phyloP scores from a whole-genome alignment of 345 rosid species.

The Viola odorata region DNA sequence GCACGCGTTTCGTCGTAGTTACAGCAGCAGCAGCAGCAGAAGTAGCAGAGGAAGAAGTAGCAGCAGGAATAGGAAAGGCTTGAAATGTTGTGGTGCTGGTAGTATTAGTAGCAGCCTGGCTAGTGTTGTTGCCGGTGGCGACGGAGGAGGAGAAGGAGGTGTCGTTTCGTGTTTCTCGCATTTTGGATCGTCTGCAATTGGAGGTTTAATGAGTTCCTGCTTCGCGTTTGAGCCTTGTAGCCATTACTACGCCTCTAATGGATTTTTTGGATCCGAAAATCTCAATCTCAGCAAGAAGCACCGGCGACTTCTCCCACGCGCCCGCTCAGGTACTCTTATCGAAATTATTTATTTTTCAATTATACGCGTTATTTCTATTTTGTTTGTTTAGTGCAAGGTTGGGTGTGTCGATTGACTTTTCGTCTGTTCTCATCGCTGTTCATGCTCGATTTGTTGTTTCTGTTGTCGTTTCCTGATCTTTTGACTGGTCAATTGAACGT shows the following conservation, averaged over 20 bases:
- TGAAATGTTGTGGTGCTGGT: no score
- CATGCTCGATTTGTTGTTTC: constrained; percentile 6
- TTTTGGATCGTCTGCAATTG: constrained; percentile 41
- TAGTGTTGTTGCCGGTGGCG: constrained; percentile 6
- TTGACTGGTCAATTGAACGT: not conserved
- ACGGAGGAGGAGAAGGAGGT: not conserved
- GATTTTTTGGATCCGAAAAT: constrained; percentile 38
- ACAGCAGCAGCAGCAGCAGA: not conserved
- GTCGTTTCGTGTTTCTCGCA: constrained; percentile 24
- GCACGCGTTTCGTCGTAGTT: constrained; percentile 12
- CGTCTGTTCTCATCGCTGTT: not conserved
- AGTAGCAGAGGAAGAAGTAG: not conserved
- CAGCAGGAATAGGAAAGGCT: not conserved
- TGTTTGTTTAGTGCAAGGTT: not conserved
- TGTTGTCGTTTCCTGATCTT: not conserved
- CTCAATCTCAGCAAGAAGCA: constrained; percentile 12
- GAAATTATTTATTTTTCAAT: not conserved
- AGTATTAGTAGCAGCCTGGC: not conserved
- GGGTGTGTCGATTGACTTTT: not conserved
- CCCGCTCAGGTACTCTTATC: constrained; percentile 16
- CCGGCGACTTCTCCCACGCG: constrained; percentile 6
- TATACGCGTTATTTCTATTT: not conserved
- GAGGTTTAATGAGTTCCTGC: constrained; percentile 47
- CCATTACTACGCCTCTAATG: constrained; percentile 44
- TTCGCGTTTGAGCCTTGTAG: constrained; percentile 65